A percentile compares a stretch with the other conserved stretches of the same genome.
phyloP scores from a whole-genome alignment of 2,329 filamentous ascomycete species.

The Paracoccidioides brasiliensis region DNA sequence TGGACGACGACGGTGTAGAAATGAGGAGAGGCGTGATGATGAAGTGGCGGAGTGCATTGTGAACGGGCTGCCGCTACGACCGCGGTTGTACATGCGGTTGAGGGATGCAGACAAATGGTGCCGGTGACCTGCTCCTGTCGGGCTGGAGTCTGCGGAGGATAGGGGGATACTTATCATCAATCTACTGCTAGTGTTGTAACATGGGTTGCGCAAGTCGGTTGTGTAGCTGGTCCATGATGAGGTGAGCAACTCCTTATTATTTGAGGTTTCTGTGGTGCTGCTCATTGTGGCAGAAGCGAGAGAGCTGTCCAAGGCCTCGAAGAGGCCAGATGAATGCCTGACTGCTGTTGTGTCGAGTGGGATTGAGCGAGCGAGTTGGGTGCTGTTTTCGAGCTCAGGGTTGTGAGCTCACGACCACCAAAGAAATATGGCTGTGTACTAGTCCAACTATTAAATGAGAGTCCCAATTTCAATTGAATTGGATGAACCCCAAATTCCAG shows the following conservation, averaged over 20 bases:
- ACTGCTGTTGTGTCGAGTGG: conserved; percentile 7
- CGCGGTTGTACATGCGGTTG: conserved; percentile 10
- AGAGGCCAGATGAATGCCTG: conserved; percentile 13
- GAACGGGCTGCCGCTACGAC: conserved; percentile 20
- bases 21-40: conserved; percentile 19
- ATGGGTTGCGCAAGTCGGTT: conserved; percentile 21
- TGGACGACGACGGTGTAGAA: conserved; percentile 28
- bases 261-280: neutral
- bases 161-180: conserved; percentile 20
- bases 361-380: neutral
- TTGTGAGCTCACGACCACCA: neutral
- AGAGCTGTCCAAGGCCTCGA: conserved; percentile 11
- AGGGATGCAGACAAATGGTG: conserved; percentile 14
- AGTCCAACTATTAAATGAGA: too few species aligned
- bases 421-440: neutral
- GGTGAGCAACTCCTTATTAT: conserved; percentile 8
- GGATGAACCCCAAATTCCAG: neutral
- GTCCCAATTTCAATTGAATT: neutral
- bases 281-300: conserved; percentile 7
- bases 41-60: conserved; percentile 16
- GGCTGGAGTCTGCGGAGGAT: conserved; percentile 19
- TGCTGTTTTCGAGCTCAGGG: neutral
- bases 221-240: conserved; percentile 20
- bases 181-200: conserved; percentile 17
- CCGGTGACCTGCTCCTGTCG: conserved; percentile 14